phyloP scores from a whole-genome alignment of 148 eudicot species.

The Amaranthus hypochondriacus region DNA sequence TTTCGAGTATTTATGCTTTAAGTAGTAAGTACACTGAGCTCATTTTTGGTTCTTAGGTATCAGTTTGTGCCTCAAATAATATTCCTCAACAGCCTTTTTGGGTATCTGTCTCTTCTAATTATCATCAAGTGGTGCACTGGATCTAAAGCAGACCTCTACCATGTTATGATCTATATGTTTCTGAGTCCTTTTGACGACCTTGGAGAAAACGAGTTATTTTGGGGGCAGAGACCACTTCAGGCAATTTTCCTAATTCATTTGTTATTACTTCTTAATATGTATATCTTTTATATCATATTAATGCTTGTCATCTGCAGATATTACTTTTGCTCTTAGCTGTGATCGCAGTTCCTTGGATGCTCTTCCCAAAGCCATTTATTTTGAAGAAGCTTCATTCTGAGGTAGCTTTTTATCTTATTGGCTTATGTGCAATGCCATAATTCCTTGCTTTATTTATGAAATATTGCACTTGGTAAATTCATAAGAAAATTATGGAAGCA shows the following conservation, averaged over 20 bases:
- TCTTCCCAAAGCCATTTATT: conserved; percentile 97
- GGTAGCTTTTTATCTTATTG: conserved; percentile 37
- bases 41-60: conserved; percentile 51
- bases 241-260: conserved; percentile 34
- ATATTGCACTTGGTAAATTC: background rate
- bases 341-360: conserved; percentile 99
- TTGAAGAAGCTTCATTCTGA: conserved; percentile 78
- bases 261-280: background rate
- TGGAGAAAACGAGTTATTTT: conserved; percentile 88
- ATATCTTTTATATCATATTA: background rate
- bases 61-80: conserved; percentile 96
- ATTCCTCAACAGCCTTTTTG: conserved; percentile 98
- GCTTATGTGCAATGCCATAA: background rate
- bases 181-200: conserved; percentile 92
- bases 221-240: conserved; percentile 95
- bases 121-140: conserved; percentile 95
- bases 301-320: conserved; percentile 46
- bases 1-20: conserved; percentile 5
- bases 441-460: background rate
- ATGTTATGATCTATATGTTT: conserved; percentile 99
- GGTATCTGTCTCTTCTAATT: conserved; percentile 91
- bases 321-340: conserved; percentile 76
- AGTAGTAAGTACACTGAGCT: conserved; percentile 13
- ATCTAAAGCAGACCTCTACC: conserved; percentile 96
- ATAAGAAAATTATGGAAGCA: background rate